A percentile compares a stretch with the other conserved stretches of the same genome.
phyloP scores from a whole-genome alignment of 2,329 filamentous ascomycete species.

The Chaetomiaceae sp. region DNA sequence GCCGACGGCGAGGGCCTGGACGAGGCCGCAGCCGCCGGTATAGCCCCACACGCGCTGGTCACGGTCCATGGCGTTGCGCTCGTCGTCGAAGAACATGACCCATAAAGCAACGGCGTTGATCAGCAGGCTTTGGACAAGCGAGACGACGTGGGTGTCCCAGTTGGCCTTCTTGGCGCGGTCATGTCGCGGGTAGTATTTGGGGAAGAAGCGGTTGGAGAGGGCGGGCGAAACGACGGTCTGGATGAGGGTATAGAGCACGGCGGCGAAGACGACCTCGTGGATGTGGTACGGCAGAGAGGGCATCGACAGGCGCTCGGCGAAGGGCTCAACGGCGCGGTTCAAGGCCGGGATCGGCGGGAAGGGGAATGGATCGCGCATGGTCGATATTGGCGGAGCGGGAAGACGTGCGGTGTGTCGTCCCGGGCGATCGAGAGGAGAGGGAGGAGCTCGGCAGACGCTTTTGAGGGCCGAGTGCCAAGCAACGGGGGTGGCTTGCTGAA shows the following conservation, averaged over 20 bases:
- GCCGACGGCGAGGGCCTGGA: slow-evolving; percentile 69
- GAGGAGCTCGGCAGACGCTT: neutral
- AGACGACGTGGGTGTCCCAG: slow-evolving; percentile 83
- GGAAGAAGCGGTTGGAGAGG: slow-evolving; percentile 57
- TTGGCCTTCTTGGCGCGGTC: slow-evolving; percentile 61
- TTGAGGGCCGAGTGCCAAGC: neutral
- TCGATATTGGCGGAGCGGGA: neutral
- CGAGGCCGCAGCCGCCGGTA: slow-evolving; percentile 62
- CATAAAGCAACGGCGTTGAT: slow-evolving; percentile 70
- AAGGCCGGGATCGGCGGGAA: slow-evolving; percentile 55
- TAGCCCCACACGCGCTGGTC: slow-evolving; percentile 72
- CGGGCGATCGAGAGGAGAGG: neutral
- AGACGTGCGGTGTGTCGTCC: neutral
- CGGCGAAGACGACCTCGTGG: slow-evolving; percentile 66
- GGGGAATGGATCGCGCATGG: slow-evolving; percentile 69
- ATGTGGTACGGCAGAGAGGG: slow-evolving; percentile 67
- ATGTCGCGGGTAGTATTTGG: slow-evolving; percentile 56
- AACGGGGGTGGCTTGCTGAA: neutral
- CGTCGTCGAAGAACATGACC: slow-evolving; percentile 62
- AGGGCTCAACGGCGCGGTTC: slow-evolving; percentile 52
- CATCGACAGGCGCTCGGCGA: slow-evolving; percentile 56
- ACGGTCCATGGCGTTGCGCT: slow-evolving; percentile 60
- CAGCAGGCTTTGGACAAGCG: slow-evolving; percentile 67
- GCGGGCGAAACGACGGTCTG: slow-evolving; percentile 61
- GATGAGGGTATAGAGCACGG: slow-evolving; percentile 62